Evolutionary conservation across 805 yeast genomes (phyloP).

Genomic region (Nakazawaea holstii): DNA sequence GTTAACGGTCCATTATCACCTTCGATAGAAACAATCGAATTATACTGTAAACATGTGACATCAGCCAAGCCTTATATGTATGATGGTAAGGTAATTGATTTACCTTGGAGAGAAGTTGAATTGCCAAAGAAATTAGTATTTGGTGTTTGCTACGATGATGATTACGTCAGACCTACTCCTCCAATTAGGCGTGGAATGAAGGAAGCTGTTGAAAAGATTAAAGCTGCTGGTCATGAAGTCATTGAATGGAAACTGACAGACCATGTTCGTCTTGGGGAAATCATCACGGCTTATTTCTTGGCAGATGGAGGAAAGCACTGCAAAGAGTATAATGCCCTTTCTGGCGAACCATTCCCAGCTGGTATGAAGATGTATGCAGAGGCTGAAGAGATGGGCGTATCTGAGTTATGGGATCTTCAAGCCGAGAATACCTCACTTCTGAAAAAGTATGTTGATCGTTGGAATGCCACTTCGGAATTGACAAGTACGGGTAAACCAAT

Average conservation of each 20-base stretch:
- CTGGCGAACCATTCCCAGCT: conserved; percentile 43
- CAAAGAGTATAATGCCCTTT: conserved; percentile 25
- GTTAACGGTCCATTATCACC: conserved; percentile 45
- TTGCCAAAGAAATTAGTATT: conserved; percentile 33
- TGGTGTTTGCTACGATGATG: conserved; percentile 38
- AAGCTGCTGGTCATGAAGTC: conserved; percentile 44
- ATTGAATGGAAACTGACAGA: conserved; percentile 41
- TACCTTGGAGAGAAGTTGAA: conserved; percentile 36
- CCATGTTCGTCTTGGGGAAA: conserved; percentile 27
- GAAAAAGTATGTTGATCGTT: conserved; percentile 34
- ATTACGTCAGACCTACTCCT: conserved; percentile 40
- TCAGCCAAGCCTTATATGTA: conserved; percentile 34
- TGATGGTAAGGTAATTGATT: conserved; percentile 34
- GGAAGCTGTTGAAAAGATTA: conserved; percentile 23
- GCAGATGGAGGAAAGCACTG: conserved; percentile 42
- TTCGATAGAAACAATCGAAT: conserved; percentile 31
- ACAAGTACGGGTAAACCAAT: conserved; percentile 36
- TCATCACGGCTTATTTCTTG: conserved; percentile 31
- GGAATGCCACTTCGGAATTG: conserved; percentile 30
- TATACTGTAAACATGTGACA: conserved; percentile 24
- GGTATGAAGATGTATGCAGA: conserved; percentile 33
- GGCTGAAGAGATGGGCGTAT: conserved; percentile 28
- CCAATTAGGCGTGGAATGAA: conserved; percentile 43
- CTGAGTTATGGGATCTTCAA: conserved; percentile 39
- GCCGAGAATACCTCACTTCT: conserved; percentile 31